Percentiles rank a stretch among this genome's conserved stretches.
Evolutionary conservation across 169 alveolate species (phyloP).

Genomic region (Cryptosporidium baileyi): DNA sequence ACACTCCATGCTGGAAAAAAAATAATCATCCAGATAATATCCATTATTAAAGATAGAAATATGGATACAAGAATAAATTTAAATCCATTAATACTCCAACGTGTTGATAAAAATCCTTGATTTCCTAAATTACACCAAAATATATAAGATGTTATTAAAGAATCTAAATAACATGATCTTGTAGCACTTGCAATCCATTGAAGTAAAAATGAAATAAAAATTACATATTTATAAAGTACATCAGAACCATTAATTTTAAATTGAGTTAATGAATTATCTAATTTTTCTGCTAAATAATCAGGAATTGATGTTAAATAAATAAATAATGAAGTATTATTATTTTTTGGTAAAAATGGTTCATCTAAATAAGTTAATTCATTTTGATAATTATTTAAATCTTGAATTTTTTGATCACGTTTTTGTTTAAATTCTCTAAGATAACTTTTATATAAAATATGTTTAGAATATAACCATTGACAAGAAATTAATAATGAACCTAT

Average conservation of each 20-base stretch:
- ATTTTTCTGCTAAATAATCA: conserved; percentile 17
- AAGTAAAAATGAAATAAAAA: conserved; percentile 35
- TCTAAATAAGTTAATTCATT: conserved; percentile 32
- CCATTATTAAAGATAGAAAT: not conserved
- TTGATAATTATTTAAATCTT: conserved; percentile 40
- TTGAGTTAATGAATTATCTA: conserved; percentile 33
- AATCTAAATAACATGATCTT: conserved; percentile 50
- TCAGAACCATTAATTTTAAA: conserved; percentile 17
- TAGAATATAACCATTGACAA: conserved; percentile 63
- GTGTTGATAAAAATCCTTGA: conserved; percentile 19
- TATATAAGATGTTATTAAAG: conserved; percentile 40
- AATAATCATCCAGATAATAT: conserved; percentile 53
- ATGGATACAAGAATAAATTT: conserved; percentile 27
- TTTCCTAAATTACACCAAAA: conserved; percentile 67
- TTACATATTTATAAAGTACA: conserved; percentile 40
- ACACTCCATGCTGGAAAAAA: conserved; percentile 67
- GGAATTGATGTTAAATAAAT: conserved; percentile 32
- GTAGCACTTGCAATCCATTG: conserved; percentile 69
- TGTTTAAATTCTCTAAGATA: conserved; percentile 56
- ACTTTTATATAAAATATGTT: conserved; percentile 40
- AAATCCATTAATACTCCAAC: conserved; percentile 44
- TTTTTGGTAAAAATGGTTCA: conserved; percentile 56
- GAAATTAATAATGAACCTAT: conserved; percentile 39
- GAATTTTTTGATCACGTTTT: conserved; percentile 50
- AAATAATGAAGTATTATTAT: not conserved